These are phyloP conservation scores for Russula brevipes DNA, from an alignment of 768 basidiomycete genomes.

Conservation along the genomic window DNA sequence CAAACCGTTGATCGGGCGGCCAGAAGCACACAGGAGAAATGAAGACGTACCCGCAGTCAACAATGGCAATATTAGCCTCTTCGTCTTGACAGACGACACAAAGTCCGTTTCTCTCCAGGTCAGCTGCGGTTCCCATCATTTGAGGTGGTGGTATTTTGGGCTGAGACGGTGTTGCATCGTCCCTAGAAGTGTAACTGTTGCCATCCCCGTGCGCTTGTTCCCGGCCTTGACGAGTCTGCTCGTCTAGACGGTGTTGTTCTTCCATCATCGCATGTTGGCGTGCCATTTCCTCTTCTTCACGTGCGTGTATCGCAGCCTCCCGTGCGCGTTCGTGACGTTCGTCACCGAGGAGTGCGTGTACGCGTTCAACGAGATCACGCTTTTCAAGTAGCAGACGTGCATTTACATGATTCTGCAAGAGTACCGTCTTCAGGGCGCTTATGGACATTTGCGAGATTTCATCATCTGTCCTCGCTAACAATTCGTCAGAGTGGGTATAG, in stretches of 20 bases:
- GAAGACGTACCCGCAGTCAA: constrained; percentile 81
- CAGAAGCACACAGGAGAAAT: neutral
- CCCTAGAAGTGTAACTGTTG: neutral
- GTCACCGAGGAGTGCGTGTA: constrained; percentile 56
- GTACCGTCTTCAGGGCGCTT: constrained; percentile 65
- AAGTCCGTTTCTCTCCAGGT: constrained; percentile 63
- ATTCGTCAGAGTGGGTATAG: constrained; percentile 59
- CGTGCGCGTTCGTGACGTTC: constrained; percentile 53
- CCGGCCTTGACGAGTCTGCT: constrained; percentile 27
- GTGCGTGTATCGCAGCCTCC: constrained; percentile 38
- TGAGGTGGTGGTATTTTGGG: constrained; percentile 30
- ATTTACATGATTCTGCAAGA: constrained; percentile 75
- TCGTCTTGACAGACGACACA: constrained; percentile 94
- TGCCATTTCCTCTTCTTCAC: constrained; percentile 27
- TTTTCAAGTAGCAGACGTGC: constrained; percentile 76
- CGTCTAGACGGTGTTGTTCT: constrained; percentile 30
- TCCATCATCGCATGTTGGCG: constrained; percentile 26
- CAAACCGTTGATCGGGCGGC: neutral
- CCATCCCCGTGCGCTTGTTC: neutral
- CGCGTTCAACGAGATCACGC: constrained; percentile 71
- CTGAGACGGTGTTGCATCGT: constrained; percentile 14
- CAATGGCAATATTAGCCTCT: constrained; percentile 88
- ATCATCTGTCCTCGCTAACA: constrained; percentile 57
- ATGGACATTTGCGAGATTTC: constrained; percentile 61
- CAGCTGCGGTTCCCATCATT: constrained; percentile 25